A percentile compares a stretch with the other conserved stretches of the same genome.
These are phyloP conservation scores for Ophiostoma triangulosporum DNA, from an alignment of 2,329 filamentous ascomycete species.

Conservation along the genomic window DNA sequence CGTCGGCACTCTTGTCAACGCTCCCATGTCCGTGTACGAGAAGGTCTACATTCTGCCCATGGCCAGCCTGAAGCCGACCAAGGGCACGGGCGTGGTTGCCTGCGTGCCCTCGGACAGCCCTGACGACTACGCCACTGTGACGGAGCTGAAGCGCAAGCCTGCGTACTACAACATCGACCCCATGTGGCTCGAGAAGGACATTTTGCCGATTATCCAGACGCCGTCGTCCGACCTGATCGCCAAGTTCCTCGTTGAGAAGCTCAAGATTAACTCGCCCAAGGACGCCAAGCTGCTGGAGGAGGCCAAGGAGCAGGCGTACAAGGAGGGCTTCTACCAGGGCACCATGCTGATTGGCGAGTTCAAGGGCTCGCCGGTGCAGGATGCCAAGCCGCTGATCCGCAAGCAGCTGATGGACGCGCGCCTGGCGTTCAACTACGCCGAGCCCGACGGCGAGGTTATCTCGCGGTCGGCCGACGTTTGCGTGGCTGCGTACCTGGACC, in stretches of 20 bases:
- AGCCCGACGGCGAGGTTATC: conserved; percentile 81
- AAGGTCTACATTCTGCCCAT: conserved; percentile 85
- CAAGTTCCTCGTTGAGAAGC: conserved; percentile 69
- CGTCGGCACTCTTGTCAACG: conserved; percentile 77
- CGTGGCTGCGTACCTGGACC: conserved; percentile 82
- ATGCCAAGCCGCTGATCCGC: conserved; percentile 68
- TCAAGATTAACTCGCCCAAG: conserved; percentile 96
- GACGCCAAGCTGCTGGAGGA: conserved; percentile 81
- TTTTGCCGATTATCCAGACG: conserved; percentile 78
- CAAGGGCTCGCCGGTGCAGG: conserved; percentile 73
- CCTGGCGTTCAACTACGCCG: conserved; percentile 80
- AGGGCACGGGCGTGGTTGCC: conserved; percentile 93
- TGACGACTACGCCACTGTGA: conserved; percentile 83
- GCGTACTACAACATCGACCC: conserved; percentile 94
- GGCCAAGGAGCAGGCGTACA: conserved; percentile 93
- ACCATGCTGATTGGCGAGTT: conserved; percentile 79
- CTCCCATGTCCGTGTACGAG: conserved; percentile 75
- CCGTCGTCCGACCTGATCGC: conserved; percentile 73
- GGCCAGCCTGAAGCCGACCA: conserved; percentile 82
- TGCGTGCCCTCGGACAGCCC: conserved; percentile 92
- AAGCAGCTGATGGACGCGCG: conserved; percentile 62
- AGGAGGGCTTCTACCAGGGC: conserved; percentile 94
- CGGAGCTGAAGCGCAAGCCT: conserved; percentile 84
- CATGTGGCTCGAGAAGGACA: conserved; percentile 88
- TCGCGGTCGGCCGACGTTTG: conserved; percentile 57